Evolutionary conservation across 108 stramenopile species (phyloP).

Genomic region (Cyclotella distinguenda): DNA sequence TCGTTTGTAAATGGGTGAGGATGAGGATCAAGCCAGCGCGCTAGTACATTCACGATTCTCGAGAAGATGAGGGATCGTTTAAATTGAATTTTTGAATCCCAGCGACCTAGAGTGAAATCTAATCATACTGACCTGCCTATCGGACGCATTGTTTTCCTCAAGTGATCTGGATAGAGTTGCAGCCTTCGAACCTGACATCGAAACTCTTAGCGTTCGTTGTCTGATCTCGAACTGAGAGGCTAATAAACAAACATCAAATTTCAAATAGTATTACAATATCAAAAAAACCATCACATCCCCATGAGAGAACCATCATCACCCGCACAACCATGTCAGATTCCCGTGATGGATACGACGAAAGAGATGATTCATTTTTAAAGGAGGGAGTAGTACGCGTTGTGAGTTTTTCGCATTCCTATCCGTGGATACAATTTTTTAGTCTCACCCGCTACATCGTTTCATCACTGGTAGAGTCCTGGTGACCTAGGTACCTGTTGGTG

Average conservation of each 20-base stretch:
- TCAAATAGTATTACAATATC: background rate
- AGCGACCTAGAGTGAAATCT: too few relatives aligned
- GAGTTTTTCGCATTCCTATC: too few relatives aligned
- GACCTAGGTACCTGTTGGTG: too few relatives aligned
- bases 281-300: background rate
- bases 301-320: background rate
- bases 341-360: constrained; percentile 2
- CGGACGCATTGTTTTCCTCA: constrained; percentile 25
- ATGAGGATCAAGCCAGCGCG: constrained; percentile 37
- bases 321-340: background rate
- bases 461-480: too few relatives aligned
- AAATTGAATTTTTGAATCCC: too few relatives aligned
- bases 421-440: too few relatives aligned
- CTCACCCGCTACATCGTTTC: too few relatives aligned
- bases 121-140: constrained; percentile 11
- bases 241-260: background rate
- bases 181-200: constrained; percentile 40
- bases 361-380: background rate
- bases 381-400: too few relatives aligned
- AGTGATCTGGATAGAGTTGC: constrained; percentile 23
- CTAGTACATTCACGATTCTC: background rate
- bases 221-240: background rate
- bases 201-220: constrained; percentile 2
- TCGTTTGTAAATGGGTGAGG: constrained; percentile 19
- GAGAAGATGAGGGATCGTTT: background rate